Percentiles rank a stretch among this genome's conserved stretches.
phyloP scores from a whole-genome alignment of 768 basidiomycete species.

The Termitomyces sp. region DNA sequence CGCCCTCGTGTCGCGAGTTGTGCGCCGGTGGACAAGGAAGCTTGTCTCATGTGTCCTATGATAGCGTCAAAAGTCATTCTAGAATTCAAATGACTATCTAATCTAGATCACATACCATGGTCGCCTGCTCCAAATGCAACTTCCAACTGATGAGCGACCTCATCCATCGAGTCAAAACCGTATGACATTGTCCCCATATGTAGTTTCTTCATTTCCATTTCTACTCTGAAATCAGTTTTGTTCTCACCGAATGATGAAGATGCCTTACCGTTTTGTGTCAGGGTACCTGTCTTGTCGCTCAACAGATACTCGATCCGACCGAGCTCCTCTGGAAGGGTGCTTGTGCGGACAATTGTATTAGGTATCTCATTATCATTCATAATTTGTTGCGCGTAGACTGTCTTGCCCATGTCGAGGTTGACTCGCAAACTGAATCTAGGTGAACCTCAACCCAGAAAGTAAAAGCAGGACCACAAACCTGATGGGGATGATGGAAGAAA shows the following conservation, averaged over 20 bases:
- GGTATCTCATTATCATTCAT: slow-evolving; percentile 94
- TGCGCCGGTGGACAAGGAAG: slow-evolving; percentile 70
- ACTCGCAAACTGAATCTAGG: slow-evolving; percentile 76
- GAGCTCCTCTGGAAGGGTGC: slow-evolving; percentile 94
- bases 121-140: slow-evolving; percentile 74
- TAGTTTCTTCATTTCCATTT: slow-evolving; percentile 99
- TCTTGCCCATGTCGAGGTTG: slow-evolving; percentile 99
- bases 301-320: slow-evolving; percentile 94
- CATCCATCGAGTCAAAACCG: slow-evolving; percentile 98
- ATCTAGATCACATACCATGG: slow-evolving; percentile 37
- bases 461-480: slow-evolving; percentile 56
- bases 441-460: background rate
- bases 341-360: slow-evolving; percentile 94
- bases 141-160: slow-evolving; percentile 90
- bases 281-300: slow-evolving; percentile 96
- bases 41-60: slow-evolving; percentile 44
- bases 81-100: background rate
- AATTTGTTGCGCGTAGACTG: slow-evolving; percentile 93
- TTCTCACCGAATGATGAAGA: background rate
- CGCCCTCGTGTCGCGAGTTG: slow-evolving; percentile 85
- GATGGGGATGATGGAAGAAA: slow-evolving; percentile 99
- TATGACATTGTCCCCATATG: slow-evolving; percentile 99
- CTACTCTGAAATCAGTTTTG: slow-evolving; percentile 37
- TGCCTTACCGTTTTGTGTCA: slow-evolving; percentile 89
- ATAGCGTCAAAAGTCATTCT: background rate